Evolutionary conservation across 345 rosid genomes (phyloP).

Genomic region (Sonneratia caseolaris): DNA sequence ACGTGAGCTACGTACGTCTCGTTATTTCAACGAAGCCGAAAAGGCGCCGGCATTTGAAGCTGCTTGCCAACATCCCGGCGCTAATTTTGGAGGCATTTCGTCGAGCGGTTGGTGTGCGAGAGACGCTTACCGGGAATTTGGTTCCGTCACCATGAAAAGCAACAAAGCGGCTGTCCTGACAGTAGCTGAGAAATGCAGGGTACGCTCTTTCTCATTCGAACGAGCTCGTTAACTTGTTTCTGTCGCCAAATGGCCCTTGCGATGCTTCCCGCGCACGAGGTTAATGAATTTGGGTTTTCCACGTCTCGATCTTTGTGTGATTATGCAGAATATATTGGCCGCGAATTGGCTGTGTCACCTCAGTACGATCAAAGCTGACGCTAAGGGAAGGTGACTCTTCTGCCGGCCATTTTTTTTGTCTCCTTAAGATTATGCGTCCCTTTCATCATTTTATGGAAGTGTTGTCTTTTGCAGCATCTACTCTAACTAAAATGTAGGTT

Average conservation of each 20-base stretch:
- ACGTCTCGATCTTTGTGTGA: constrained; percentile 1
- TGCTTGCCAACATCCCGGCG: neutral
- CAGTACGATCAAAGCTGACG: constrained; percentile 71
- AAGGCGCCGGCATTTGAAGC: constrained; percentile 2
- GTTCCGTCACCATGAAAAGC: constrained; percentile 28
- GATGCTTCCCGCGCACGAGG: neutral
- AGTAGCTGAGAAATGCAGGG: constrained; percentile 73
- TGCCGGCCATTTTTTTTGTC: neutral
- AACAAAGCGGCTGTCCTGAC: constrained; percentile 39
- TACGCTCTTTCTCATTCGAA: constrained; percentile 6
- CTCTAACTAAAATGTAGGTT: no score
- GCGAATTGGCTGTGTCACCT: constrained; percentile 79
- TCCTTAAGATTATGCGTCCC: neutral
- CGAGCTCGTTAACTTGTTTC: neutral
- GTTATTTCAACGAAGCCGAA: neutral
- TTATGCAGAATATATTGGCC: constrained; percentile 53
- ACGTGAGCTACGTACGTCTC: neutral
- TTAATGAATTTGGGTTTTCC: neutral
- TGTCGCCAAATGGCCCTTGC: neutral
- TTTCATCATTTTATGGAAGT: no score
- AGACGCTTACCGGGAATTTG: neutral
- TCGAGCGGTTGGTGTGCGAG: constrained; percentile 42
- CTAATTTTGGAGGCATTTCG: constrained; percentile 21
- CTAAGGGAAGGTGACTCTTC: constrained; percentile 59
- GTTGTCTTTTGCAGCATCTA: no score